A percentile compares a stretch with the other conserved stretches of the same genome.
Evolutionary conservation across 1,284 basidiomycete genomes (phyloP).

Genomic region (Apiotrichum veenhuisii): DNA sequence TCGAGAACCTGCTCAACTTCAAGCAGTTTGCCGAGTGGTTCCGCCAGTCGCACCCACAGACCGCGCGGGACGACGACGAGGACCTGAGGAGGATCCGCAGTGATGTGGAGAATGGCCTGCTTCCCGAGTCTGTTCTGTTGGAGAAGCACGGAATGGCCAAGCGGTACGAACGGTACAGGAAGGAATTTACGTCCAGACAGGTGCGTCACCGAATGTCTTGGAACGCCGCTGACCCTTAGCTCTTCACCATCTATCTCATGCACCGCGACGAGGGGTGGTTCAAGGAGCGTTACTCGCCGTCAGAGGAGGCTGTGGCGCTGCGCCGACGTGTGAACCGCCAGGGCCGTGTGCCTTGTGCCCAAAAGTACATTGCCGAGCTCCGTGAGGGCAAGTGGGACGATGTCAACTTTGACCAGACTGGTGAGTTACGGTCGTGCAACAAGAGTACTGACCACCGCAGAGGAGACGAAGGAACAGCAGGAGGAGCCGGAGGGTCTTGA

Average conservation of each 20-base stretch:
- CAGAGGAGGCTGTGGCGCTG: slow-evolving; percentile 62
- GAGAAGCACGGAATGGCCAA: slow-evolving; percentile 58
- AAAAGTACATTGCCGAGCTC: slow-evolving; percentile 69
- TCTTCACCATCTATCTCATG: slow-evolving; percentile 86
- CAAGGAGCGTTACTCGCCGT: slow-evolving; percentile 82
- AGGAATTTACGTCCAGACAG: slow-evolving; percentile 77
- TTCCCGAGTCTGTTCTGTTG: slow-evolving; percentile 54
- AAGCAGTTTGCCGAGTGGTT: slow-evolving; percentile 91
- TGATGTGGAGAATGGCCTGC: slow-evolving; percentile 23
- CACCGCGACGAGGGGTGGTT: slow-evolving; percentile 91
- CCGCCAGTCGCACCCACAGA: slow-evolving; percentile 72
- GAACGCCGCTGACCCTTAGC: slow-evolving; percentile 23
- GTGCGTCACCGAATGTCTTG: slow-evolving; percentile 54
- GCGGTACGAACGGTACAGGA: slow-evolving; percentile 87
- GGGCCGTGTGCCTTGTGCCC: slow-evolving; percentile 70
- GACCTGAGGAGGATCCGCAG: slow-evolving; percentile 30
- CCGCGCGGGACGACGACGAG: slow-evolving; percentile 50
- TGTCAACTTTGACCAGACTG: slow-evolving; percentile 45
- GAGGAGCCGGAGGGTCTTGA: slow-evolving; percentile 39
- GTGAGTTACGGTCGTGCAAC: slow-evolving; percentile 19
- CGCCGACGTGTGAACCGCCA: slow-evolving; percentile 72
- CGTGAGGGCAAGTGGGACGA: slow-evolving; percentile 78
- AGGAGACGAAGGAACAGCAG: slow-evolving; percentile 6
- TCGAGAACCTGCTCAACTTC: slow-evolving; percentile 73
- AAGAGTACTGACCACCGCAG: background rate